phyloP scores from a whole-genome alignment of 768 basidiomycete species.

The Pluteus cervinus region DNA sequence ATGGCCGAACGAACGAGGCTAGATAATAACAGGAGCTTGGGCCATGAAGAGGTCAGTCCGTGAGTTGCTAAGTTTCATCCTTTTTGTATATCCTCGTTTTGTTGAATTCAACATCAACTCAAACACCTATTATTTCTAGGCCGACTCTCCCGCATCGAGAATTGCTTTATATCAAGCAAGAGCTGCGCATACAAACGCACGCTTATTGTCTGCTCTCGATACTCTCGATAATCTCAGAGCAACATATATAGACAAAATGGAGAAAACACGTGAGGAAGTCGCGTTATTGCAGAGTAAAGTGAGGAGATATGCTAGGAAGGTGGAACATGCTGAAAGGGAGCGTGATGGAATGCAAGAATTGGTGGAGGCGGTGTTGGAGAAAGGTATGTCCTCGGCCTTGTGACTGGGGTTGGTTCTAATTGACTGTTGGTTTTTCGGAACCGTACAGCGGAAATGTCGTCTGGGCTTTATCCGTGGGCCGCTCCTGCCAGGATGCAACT shows the following conservation, averaged over 20 bases:
- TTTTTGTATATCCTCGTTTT: no score
- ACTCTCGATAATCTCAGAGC: conserved; percentile 37
- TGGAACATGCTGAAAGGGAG: conserved; percentile 35
- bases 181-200: conserved; percentile 36
- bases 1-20: no score
- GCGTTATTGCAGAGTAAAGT: conserved; percentile 30
- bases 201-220: conserved; percentile 44
- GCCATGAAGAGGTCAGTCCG: no score
- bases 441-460: background rate
- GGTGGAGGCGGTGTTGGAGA: conserved; percentile 47
- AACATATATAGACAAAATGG: conserved; percentile 34
- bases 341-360: conserved; percentile 49
- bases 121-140: no score
- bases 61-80: no score
- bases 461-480: background rate
- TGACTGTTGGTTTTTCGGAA: background rate
- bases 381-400: conserved; percentile 36
- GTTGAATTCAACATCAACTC: no score
- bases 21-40: no score
- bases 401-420: no score
- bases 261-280: conserved; percentile 23
- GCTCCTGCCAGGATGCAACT: no score
- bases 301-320: conserved; percentile 23
- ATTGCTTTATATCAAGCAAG: conserved; percentile 31
- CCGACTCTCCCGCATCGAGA: no score